A percentile compares a stretch with the other conserved stretches of the same genome.
Conservation (phyloP, 73 alveolate species). For the Tetrahymena thermophila region DNA sequence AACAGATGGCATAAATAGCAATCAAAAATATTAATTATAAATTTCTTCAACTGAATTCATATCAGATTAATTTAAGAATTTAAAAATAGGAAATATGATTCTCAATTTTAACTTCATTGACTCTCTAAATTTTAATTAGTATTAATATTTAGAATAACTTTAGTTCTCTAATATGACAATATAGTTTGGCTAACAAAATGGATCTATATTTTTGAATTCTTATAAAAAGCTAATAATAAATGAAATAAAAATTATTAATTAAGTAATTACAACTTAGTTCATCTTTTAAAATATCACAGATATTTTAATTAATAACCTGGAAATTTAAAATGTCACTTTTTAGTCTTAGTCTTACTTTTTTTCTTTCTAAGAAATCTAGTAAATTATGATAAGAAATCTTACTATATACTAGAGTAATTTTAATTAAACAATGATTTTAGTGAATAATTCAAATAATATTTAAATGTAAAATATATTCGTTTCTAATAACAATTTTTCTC, state of each 20-base stretch:
- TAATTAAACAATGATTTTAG: background rate
- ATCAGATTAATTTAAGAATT: background rate
- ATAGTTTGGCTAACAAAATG: background rate
- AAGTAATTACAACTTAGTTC: background rate
- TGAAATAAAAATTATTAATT: background rate
- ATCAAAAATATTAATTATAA: background rate
- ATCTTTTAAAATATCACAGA: background rate
- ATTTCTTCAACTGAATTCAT: background rate
- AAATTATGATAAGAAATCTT: background rate
- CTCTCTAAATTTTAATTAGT: background rate
- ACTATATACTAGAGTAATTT: background rate
- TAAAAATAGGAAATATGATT: background rate
- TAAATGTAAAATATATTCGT: background rate
- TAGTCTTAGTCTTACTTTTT: background rate
- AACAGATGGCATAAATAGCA: background rate
- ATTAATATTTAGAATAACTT: background rate
- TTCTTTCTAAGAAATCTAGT: background rate
- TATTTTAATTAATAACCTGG: background rate
- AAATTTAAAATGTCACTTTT: background rate
- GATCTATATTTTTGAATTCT: background rate
- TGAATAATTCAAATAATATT: background rate
- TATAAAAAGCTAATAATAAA: background rate
- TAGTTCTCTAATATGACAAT: background rate
- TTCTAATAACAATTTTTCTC: background rate
- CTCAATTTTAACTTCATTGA: background rate